Evolutionary conservation across 73 alveolate species (phyloP).

Genomic region (Tetrahymena elliotti): DNA sequence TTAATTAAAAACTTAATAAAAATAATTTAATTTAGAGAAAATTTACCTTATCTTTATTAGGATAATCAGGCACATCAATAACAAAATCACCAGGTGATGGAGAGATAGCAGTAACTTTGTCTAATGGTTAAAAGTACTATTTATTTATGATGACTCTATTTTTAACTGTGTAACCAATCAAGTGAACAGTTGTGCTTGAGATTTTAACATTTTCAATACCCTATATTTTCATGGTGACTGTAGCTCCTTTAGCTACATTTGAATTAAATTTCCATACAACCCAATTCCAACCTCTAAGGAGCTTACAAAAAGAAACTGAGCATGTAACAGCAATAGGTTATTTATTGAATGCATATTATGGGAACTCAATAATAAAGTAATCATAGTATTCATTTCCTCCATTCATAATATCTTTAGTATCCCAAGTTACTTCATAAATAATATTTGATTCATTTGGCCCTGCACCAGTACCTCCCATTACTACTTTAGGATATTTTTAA

Average conservation of each 20-base stretch:
- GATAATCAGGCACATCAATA: background rate
- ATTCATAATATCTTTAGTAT: background rate
- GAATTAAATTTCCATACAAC: slow-evolving; percentile 8
- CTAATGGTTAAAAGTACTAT: background rate
- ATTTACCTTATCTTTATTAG: background rate
- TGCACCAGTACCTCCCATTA: background rate
- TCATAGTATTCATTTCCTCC: slow-evolving; percentile 11
- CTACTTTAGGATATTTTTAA: background rate
- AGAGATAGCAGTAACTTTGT: background rate
- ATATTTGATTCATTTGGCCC: background rate
- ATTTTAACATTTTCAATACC: background rate
- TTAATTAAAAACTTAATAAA: too few species aligned
- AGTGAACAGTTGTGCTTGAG: background rate
- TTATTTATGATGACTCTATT: background rate
- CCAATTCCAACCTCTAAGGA: slow-evolving; percentile 26
- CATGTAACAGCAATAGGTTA: background rate
- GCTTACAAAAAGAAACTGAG: background rate
- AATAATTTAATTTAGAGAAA: too few species aligned
- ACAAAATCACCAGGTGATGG: background rate
- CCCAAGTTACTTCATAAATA: background rate
- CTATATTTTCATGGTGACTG: background rate
- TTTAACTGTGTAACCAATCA: background rate
- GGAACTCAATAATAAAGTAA: slow-evolving; percentile 17
- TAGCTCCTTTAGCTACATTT: background rate
- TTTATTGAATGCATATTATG: slow-evolving; percentile 4